Conservation (phyloP, 192 early-diverging fungal species). For the Pilaira anomala region DNA sequence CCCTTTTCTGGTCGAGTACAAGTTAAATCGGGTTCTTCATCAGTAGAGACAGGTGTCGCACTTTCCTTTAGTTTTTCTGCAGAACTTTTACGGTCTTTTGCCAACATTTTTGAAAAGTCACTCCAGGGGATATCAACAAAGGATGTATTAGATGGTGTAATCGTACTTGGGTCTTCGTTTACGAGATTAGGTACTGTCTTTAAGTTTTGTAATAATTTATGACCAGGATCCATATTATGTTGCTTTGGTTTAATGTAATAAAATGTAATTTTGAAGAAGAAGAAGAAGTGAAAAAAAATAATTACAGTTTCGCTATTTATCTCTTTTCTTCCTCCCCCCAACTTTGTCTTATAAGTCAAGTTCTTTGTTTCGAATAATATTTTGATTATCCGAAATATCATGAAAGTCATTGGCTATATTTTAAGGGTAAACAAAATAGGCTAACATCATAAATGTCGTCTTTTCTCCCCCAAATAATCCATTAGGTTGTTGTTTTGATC, state of each 20-base stretch:
- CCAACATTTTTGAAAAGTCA: not conserved
- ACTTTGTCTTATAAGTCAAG: no score
- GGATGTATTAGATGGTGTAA: constrained; percentile 12
- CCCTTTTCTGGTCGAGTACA: not conserved
- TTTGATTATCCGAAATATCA: no score
- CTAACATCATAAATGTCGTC: no score
- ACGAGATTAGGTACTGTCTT: constrained; percentile 20
- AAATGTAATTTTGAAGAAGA: not conserved
- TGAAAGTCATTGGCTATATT: no score
- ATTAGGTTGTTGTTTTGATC: no score
- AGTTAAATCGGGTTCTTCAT: not conserved
- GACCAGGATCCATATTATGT: constrained; percentile 15
- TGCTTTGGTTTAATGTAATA: not conserved
- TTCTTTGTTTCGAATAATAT: no score
- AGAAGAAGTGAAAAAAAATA: no score
- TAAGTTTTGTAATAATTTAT: not conserved
- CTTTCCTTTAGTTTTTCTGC: not conserved
- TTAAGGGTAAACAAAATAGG: no score
- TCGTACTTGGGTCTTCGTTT: constrained; percentile 18
- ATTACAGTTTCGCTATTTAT: no score
- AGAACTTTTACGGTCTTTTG: not conserved
- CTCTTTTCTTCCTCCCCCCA: no score
- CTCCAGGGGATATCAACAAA: constrained; percentile 12
- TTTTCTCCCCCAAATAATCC: no score
- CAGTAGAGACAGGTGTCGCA: not conserved